Percentiles rank a stretch among this genome's conserved stretches.
Evolutionary conservation across 202 grass and related monocot species (phyloP).

Genomic region (Bolboschoenoplectus hybrid): DNA sequence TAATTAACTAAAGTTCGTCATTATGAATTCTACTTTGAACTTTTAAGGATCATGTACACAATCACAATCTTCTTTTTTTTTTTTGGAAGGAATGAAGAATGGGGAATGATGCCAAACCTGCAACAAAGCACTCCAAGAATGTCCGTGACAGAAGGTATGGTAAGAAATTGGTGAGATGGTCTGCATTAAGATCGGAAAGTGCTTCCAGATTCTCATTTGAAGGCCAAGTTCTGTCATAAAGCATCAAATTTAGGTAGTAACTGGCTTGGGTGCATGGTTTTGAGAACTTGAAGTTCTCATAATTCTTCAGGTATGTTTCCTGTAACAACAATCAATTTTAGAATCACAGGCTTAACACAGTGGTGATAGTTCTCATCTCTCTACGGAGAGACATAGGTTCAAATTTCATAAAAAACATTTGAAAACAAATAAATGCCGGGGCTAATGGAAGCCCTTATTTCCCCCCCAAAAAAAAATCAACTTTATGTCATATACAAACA

Average conservation of each 20-base stretch:
- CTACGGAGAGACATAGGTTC: no score
- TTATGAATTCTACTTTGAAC: conserved; percentile 22
- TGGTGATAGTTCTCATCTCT: no score
- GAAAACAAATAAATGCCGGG: no score
- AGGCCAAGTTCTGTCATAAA: conserved; percentile 68
- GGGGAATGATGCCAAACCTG: conserved; percentile 47
- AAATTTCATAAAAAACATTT: no score
- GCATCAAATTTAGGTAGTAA: conserved; percentile 73
- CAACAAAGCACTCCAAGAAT: conserved; percentile 82
- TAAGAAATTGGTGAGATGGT: conserved; percentile 63
- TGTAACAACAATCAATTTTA: conserved; percentile 41
- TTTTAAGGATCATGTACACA: neutral
- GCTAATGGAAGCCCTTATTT: no score
- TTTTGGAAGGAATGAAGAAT: neutral
- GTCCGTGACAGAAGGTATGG: conserved; percentile 64
- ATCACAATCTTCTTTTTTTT: neutral
- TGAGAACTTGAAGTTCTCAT: conserved; percentile 83
- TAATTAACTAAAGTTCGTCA: neutral
- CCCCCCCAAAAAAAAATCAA: no score
- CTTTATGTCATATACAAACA: neutral
- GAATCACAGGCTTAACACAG: no score
- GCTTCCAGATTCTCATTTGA: conserved; percentile 64
- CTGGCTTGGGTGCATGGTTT: conserved; percentile 69
- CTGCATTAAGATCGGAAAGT: conserved; percentile 66
- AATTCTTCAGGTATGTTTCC: conserved; percentile 81